Evolutionary conservation across 208 protist species (phyloP), one percentile per base, ranked within the genome.

Genomic region (Crithidia thermophila): DNA sequence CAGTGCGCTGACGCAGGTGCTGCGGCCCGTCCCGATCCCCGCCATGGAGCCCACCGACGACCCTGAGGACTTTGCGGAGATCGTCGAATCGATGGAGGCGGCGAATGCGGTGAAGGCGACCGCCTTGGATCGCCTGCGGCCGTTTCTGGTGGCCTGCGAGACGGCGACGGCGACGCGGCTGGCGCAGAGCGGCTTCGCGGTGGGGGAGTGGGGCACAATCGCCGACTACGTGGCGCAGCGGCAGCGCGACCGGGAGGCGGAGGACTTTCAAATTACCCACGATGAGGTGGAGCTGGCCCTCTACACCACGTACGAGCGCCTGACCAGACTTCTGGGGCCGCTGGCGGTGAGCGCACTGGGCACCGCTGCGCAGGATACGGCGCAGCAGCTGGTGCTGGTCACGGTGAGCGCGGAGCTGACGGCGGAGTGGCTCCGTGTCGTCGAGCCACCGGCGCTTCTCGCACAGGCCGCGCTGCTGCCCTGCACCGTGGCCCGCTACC

Each of bases 301-400:
- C 40, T 89, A 88, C 72, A 72, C 71, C 4, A 82, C 80, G 18
- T 91, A 92, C 43, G 89, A 94, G 63, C 79, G 86, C 3, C 45
- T 92, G 27, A 81, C 60, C 52, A 31, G 25, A 8, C 68, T 92
- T 4, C 64, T 91, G 0, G 74, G 73, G 1, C 34, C 63, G 9
- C 39, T 76, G 27, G 33, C 69, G 1, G 33, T 27, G n/a, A 46
- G 57, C 33, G 67, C 51, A 3, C 39, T 71, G 21, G 25, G 36
- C 21, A 0, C 56, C 6, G 63, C 30, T 11, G 14, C 39, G 11
- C 23, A 23, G 9, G 45, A 46, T 14, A 18, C 37, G 46, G 40
- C 31, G 18, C 60, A 76, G 39, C 56, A 49, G 10, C 52, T 67
- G 13, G 34, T 71, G 27, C 42, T 69, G 30, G 45, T 67, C 7